phyloP scores from a whole-genome alignment of 768 basidiomycete species.

The Austroboletus festivus region DNA sequence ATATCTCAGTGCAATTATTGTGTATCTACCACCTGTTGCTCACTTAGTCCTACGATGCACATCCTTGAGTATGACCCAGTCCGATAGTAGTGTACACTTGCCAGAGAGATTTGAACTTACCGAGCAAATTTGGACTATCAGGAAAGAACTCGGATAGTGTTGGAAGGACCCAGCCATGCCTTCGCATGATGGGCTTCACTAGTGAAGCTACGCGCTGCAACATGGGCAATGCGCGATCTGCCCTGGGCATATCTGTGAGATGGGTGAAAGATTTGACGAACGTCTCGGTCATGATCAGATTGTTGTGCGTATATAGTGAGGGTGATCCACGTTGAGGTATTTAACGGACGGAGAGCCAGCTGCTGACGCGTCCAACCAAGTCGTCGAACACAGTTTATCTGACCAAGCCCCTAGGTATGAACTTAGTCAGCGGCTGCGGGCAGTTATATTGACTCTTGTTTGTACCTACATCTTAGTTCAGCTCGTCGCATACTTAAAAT shows the following conservation, averaged over 20 bases:
- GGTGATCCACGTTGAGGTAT: too few species aligned
- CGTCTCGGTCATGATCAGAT: constrained; percentile 52
- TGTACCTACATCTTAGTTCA: too few species aligned
- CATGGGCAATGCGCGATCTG: constrained; percentile 63
- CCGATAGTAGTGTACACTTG: too few species aligned
- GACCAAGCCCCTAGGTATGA: constrained; percentile 7
- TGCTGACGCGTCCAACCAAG: background rate
- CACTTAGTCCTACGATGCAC: constrained; percentile 35
- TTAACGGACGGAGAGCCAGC: too few species aligned
- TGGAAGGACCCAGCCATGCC: constrained; percentile 75
- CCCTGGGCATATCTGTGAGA: constrained; percentile 63
- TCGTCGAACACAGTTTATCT: too few species aligned
- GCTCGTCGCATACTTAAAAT: too few species aligned
- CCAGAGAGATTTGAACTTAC: constrained; percentile 40
- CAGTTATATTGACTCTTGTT: too few species aligned
- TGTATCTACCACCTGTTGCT: constrained; percentile 13
- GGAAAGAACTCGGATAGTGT: constrained; percentile 89
- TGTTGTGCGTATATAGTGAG: too few species aligned
- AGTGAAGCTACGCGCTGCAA: constrained; percentile 70
- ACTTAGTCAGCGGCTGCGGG: constrained; percentile 21
- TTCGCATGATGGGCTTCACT: constrained; percentile 93
- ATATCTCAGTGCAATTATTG: constrained; percentile 1
- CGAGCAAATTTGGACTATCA: constrained; percentile 64
- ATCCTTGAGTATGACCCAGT: constrained; percentile 7
- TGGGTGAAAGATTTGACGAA: constrained; percentile 69